Conservation (phyloP, 768 basidiomycete genomes). For the Chalciporus chontae region DNA sequence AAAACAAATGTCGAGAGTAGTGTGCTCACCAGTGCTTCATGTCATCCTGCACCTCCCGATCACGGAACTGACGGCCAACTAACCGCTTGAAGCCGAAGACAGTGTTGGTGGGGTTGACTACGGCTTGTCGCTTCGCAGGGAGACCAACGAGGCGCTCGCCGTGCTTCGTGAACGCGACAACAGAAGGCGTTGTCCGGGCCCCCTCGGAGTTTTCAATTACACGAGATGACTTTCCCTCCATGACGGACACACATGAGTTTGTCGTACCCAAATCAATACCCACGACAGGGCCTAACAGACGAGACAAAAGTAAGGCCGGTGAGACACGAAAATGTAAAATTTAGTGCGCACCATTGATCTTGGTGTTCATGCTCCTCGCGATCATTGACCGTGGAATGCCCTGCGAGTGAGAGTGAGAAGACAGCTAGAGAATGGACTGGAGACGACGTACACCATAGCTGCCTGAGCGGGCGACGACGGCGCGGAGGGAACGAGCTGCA, state of each 20-base stretch:
- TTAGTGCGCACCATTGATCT: constrained; percentile 70
- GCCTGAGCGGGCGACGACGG: constrained; percentile 54
- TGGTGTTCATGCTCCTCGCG: constrained; percentile 93
- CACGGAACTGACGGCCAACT: constrained; percentile 90
- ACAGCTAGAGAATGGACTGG: neutral
- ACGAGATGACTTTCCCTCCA: constrained; percentile 93
- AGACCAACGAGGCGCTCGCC: constrained; percentile 95
- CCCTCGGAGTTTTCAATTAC: constrained; percentile 99
- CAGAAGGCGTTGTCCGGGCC: constrained; percentile 95
- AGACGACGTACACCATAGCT: constrained; percentile 53
- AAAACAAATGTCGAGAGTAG: neutral
- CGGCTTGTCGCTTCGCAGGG: constrained; percentile 95
- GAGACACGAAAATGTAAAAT: neutral
- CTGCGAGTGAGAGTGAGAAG: constrained; percentile 32
- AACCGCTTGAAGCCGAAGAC: constrained; percentile 93
- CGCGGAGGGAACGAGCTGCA: constrained; percentile 61
- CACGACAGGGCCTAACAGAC: constrained; percentile 69
- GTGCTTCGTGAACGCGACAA: constrained; percentile 98
- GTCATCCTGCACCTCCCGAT: constrained; percentile 92
- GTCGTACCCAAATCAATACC: constrained; percentile 97
- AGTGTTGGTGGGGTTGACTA: constrained; percentile 93
- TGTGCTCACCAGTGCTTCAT: constrained; percentile 70
- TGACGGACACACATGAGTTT: constrained; percentile 88
- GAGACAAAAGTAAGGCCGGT: neutral
- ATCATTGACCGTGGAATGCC: constrained; percentile 68